A percentile compares a stretch with the other conserved stretches of the same genome.
These are phyloP conservation scores for Morella rubra DNA, from an alignment of 306 rosid genomes.

Conservation along the genomic window DNA sequence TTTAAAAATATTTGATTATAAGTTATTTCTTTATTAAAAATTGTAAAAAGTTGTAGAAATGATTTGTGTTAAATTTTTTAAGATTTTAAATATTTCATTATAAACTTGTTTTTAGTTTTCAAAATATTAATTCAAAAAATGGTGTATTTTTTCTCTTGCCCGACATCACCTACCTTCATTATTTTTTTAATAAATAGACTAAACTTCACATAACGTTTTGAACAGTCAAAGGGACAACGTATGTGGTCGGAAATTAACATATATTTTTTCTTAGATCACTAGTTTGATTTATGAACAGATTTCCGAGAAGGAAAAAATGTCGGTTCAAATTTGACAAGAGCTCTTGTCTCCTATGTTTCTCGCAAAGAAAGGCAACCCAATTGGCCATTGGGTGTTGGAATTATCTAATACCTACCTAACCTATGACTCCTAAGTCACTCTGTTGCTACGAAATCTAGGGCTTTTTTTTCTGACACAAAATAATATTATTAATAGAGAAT, in stretches of 20 bases:
- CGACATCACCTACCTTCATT: no score
- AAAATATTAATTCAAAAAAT: no score
- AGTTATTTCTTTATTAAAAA: no score
- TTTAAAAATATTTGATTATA: no score
- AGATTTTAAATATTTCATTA: no score
- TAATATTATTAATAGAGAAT: neutral
- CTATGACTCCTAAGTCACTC: slow-evolving; percentile 3
- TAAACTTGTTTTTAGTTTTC: no score
- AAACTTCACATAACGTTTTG: neutral
- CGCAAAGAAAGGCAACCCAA: neutral
- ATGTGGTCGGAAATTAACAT: neutral
- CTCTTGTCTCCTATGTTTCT: neutral
- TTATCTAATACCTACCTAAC: neutral
- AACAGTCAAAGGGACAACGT: neutral
- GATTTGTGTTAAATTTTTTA: no score
- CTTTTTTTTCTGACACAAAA: slow-evolving; percentile 15
- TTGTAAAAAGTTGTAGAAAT: no score
- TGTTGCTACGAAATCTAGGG: slow-evolving; percentile 1
- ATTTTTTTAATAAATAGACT: no score
- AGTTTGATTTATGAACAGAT: neutral
- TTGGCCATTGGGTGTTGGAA: slow-evolving; percentile 16
- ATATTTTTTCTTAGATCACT: neutral
- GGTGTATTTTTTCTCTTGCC: no score
- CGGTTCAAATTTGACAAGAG: neutral
- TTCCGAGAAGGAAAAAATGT: neutral